A percentile compares a stretch with the other conserved stretches of the same genome.
Evolutionary conservation across 768 basidiomycete species (phyloP).

Genomic region (Suillus americanus): DNA sequence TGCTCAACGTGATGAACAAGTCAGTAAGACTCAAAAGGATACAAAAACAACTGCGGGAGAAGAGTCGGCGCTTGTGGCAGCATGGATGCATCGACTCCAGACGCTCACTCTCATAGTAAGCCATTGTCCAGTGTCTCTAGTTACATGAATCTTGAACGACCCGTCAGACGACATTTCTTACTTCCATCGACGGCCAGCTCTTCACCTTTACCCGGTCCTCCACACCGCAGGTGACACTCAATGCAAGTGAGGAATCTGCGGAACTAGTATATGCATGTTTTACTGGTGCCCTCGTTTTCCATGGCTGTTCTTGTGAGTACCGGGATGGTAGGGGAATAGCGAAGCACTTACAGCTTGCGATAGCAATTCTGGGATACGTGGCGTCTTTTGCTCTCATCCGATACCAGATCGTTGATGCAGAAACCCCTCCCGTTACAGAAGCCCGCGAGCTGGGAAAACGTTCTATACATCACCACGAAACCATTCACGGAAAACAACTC

Average conservation of each 20-base stretch:
- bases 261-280: constrained; percentile 31
- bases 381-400: constrained; percentile 30
- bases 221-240: constrained; percentile 16
- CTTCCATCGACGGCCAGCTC: constrained; percentile 26
- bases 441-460: background rate
- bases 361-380: constrained; percentile 27
- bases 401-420: constrained; percentile 21
- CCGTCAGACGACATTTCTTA: constrained; percentile 28
- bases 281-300: constrained; percentile 31
- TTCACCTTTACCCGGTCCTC: constrained; percentile 22
- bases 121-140: background rate
- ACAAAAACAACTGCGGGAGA: background rate
- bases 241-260: constrained; percentile 9
- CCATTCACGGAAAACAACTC: background rate
- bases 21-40: background rate
- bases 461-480: background rate
- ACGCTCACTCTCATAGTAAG: constrained; percentile 26
- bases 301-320: constrained; percentile 28
- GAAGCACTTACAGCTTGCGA: background rate
- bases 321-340: background rate
- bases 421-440: background rate
- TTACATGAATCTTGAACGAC: background rate
- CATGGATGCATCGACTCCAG: constrained; percentile 29
- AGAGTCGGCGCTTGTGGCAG: constrained; percentile 19
- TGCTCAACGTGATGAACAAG: background rate